Conservation (phyloP, 2,329 filamentous ascomycete species). For the Talaromyces funiculosus region DNA sequence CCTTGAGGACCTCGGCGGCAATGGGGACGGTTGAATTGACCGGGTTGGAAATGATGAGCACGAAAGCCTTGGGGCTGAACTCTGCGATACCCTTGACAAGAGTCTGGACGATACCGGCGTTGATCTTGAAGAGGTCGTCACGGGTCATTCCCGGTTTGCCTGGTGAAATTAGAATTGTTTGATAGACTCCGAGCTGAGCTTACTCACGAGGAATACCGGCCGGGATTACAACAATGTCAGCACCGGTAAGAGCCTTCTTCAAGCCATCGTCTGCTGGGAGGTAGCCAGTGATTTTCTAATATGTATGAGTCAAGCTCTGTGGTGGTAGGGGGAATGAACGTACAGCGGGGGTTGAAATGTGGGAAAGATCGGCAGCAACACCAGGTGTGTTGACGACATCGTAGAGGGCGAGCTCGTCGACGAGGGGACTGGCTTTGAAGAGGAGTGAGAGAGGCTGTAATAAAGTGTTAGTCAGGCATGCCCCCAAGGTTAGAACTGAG, state of each 20-base stretch:
- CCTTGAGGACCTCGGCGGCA: slow-evolving; percentile 92
- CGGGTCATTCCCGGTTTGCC: slow-evolving; percentile 99
- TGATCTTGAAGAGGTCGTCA: slow-evolving; percentile 99
- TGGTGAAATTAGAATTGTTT: slow-evolving; percentile 36
- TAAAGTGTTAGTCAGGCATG: slow-evolving; percentile 4
- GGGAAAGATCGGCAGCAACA: slow-evolving; percentile 91
- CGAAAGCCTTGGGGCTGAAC: slow-evolving; percentile 83
- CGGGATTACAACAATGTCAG: slow-evolving; percentile 94
- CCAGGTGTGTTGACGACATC: slow-evolving; percentile 99
- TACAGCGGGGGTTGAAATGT: slow-evolving; percentile 87
- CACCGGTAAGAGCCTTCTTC: slow-evolving; percentile 82
- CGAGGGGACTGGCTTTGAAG: slow-evolving; percentile 79
- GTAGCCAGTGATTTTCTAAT: slow-evolving; percentile 80
- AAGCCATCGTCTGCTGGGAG: slow-evolving; percentile 80
- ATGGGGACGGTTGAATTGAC: slow-evolving; percentile 99
- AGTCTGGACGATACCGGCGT: slow-evolving; percentile 94
- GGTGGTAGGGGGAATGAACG: slow-evolving; percentile 34
- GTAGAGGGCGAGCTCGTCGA: slow-evolving; percentile 92
- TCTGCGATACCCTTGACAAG: slow-evolving; percentile 84
- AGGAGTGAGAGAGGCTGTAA: slow-evolving; percentile 87
- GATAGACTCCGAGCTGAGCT: background rate
- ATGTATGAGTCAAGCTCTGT: slow-evolving; percentile 23
- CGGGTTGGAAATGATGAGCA: slow-evolving; percentile 97
- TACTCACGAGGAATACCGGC: slow-evolving; percentile 91
- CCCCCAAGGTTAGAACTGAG: background rate